Base-by-base conservation (phyloP, 2,329 filamentous ascomycete genomes). In the Orbilia ellipsospora region DNA sequence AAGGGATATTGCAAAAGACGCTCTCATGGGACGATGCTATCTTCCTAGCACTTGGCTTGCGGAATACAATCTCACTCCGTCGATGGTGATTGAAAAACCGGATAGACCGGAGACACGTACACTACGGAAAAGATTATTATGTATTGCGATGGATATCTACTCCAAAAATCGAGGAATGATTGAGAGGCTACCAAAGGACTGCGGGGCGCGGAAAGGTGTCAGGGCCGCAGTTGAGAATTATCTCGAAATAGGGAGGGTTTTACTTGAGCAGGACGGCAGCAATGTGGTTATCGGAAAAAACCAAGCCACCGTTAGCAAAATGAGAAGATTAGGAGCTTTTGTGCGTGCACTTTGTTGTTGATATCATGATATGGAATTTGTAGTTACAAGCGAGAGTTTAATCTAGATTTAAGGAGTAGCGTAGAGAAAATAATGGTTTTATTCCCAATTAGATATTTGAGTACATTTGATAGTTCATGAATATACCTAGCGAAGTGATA, bases 171-270 rank as follows among this genome's bases (percentile, higher is more conserved):
- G 85, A 61, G 81, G 79, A 1, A 85, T 87, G 0, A 91, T 93
- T 78, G 85, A 89, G 57, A 82, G 85, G 77, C 82, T 93, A 0
- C 90, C 90, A 0, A 56, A 73, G 0, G 86, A 89, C 78, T 8
- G 63, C 16, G 70, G 70, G 2, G 88, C 87, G 0, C 84, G 88
- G 77, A 88, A 87, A 0, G 88, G 89, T 0, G 88, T 92, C 80
- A 84, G 88, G 12, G 89, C 91, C 4, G 90, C 89, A 0, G 89
- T 92, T 0, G 90, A 92, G 81, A 91, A 89, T 77, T 92, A 92
- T 79, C 90, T 92, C 87, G 89, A 91, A 80, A 92, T 92, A 80
- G 90, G 89, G 13, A 82, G 89, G 50, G 87, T 89, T n/a, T 79
- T 91, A 26, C 82, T 83, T 65, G 83, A 85, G 66, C 81, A 40